A percentile compares a stretch with the other conserved stretches of the same genome.
These are phyloP conservation scores for Rhododendron kiyosumense DNA, from an alignment of 148 eudicot species.

Conservation along the genomic window DNA sequence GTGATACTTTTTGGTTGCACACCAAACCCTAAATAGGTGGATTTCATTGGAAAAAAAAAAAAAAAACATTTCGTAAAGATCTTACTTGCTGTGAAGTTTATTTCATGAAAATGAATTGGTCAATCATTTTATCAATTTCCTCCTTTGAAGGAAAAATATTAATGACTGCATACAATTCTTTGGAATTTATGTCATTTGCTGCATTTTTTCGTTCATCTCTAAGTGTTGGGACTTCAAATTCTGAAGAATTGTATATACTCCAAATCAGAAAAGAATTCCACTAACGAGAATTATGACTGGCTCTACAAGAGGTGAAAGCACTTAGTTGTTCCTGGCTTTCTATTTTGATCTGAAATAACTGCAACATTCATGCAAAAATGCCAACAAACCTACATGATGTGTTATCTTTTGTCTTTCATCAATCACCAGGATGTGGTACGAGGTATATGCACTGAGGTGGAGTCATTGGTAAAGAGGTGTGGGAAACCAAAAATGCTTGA, in stretches of 20 bases:
- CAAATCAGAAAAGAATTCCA: neutral
- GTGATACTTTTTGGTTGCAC: neutral
- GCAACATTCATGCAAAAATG: neutral
- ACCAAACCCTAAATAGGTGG: neutral
- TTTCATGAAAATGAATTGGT: neutral
- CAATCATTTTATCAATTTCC: neutral
- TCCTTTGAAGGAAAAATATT: neutral
- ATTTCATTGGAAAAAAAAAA: neutral
- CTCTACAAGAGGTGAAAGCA: neutral
- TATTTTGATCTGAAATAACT: neutral
- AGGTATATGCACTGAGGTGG: conserved; percentile 76
- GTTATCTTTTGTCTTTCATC: conserved; percentile 8
- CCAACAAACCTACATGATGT: neutral
- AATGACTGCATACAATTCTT: neutral
- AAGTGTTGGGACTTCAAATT: neutral
- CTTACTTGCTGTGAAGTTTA: neutral
- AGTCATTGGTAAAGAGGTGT: conserved; percentile 68
- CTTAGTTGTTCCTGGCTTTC: neutral
- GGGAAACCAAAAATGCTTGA: conserved; percentile 96
- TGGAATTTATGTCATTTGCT: neutral
- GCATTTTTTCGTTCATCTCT: neutral
- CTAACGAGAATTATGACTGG: neutral
- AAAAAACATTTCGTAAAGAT: neutral
- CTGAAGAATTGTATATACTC: neutral
- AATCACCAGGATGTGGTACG: conserved; percentile 67